Percentiles rank a stretch among this genome's conserved stretches.
phyloP scores from a whole-genome alignment of 2,329 filamentous ascomycete genomes.

The Alternaria infectoria region DNA sequence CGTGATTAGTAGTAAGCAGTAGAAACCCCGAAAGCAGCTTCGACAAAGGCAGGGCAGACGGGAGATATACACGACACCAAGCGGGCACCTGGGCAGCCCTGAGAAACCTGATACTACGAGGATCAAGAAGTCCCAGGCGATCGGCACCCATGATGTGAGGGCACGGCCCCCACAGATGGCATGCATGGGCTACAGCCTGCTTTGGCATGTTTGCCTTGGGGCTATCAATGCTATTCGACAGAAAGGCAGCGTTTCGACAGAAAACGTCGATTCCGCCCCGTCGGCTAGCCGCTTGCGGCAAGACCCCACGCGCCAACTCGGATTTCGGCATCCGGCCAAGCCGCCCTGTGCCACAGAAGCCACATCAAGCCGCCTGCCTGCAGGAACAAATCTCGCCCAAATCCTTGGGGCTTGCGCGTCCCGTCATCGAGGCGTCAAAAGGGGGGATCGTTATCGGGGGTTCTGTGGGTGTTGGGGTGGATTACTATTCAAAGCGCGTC shows the following conservation, averaged over 20 bases:
- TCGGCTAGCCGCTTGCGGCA: constrained; percentile 8
- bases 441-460: neutral
- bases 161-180: neutral
- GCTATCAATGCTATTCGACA: neutral
- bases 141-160: neutral
- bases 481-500: neutral
- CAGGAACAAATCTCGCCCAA: constrained; percentile 10
- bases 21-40: neutral
- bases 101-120: neutral
- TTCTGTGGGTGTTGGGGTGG: no score
- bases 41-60: neutral
- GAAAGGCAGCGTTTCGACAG: neutral
- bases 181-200: neutral
- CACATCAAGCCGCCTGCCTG: constrained; percentile 12
- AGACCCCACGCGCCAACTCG: constrained; percentile 13
- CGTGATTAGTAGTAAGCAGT: neutral
- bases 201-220: neutral
- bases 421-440: neutral
- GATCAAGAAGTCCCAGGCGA: neutral
- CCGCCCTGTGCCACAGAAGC: constrained; percentile 10
- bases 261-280: neutral
- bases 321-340: constrained; percentile 23
- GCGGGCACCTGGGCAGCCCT: neutral
- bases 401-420: constrained; percentile 13
- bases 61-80: neutral